These are phyloP conservation scores for Mycena crocata DNA, from an alignment of 768 basidiomycete genomes.

Conservation along the genomic window DNA sequence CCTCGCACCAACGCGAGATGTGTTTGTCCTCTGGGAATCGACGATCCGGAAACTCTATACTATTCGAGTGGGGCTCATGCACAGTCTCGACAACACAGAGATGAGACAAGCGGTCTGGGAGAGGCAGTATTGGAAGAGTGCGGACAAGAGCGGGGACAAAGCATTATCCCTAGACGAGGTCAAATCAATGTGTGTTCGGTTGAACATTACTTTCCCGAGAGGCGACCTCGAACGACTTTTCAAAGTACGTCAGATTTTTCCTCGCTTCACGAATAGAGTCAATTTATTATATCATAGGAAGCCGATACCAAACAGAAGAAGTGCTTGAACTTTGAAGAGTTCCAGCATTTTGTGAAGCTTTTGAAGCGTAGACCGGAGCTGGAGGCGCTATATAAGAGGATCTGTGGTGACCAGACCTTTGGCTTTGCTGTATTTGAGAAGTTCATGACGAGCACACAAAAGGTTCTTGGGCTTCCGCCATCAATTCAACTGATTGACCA, in stretches of 20 bases:
- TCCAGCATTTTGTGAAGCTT: conserved; percentile 74
- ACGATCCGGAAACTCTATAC: conserved; percentile 76
- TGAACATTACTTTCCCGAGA: conserved; percentile 62
- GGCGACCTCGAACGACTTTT: conserved; percentile 61
- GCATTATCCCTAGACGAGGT: conserved; percentile 66
- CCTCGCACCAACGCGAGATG: conserved; percentile 71
- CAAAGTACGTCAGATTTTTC: conserved; percentile 45
- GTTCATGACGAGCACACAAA: conserved; percentile 38
- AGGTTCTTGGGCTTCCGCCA: conserved; percentile 21
- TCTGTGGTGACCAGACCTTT: conserved; percentile 27
- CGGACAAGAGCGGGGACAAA: conserved; percentile 71
- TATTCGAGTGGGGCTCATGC: conserved; percentile 81
- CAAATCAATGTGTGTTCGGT: conserved; percentile 62
- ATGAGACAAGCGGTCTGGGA: conserved; percentile 84
- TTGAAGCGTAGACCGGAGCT: conserved; percentile 76
- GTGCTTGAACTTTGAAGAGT: conserved; percentile 70
- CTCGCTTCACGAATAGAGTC: neutral
- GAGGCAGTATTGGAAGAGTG: conserved; percentile 85
- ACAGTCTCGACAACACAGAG: conserved; percentile 74
- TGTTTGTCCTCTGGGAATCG: conserved; percentile 66
- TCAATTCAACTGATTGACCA: neutral
- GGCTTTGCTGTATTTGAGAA: conserved; percentile 35
- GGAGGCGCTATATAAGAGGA: conserved; percentile 55
- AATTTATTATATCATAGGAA: conserved; percentile 52
- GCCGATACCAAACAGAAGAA: conserved; percentile 53